These are phyloP conservation scores for Fusarium proliferatum DNA, from an alignment of 2,329 filamentous ascomycete species.

Conservation along the genomic window DNA sequence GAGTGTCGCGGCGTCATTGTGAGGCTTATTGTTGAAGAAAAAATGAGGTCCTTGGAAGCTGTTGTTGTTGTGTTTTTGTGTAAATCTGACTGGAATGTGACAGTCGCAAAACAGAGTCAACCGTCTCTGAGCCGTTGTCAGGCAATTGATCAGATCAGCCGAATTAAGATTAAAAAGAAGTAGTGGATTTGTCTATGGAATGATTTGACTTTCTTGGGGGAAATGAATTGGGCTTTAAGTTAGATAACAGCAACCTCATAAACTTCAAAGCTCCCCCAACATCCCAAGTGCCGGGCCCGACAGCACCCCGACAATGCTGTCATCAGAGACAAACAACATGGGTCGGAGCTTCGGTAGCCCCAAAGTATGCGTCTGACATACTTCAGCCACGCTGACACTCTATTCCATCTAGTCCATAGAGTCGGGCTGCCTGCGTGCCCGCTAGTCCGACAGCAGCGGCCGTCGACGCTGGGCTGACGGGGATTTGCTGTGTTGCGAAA, in stretches of 20 bases:
- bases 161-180: not conserved
- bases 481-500: not conserved
- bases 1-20: slow-evolving; percentile 3
- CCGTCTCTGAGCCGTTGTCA: not conserved
- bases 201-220: not conserved
- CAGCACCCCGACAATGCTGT: not conserved
- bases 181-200: not conserved
- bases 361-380: not conserved
- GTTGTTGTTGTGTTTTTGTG: not conserved
- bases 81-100: not conserved
- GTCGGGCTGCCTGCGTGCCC: not conserved
- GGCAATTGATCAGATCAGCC: not conserved
- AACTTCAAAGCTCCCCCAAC: not conserved
- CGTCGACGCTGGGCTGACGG: not conserved
- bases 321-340: not conserved
- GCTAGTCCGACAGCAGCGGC: not conserved
- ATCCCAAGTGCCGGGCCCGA: not conserved
- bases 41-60: not conserved
- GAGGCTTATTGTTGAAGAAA: not conserved
- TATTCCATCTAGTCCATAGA: not conserved
- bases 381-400: not conserved
- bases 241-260: not conserved
- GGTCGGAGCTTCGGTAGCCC: not conserved
- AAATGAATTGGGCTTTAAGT: not conserved
- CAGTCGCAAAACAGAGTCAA: not conserved